Percentiles rank a stretch among this genome's conserved stretches.
These are phyloP conservation scores for Cymbidium sinense DNA, from an alignment of 106 monocot species.

Conservation along the genomic window DNA sequence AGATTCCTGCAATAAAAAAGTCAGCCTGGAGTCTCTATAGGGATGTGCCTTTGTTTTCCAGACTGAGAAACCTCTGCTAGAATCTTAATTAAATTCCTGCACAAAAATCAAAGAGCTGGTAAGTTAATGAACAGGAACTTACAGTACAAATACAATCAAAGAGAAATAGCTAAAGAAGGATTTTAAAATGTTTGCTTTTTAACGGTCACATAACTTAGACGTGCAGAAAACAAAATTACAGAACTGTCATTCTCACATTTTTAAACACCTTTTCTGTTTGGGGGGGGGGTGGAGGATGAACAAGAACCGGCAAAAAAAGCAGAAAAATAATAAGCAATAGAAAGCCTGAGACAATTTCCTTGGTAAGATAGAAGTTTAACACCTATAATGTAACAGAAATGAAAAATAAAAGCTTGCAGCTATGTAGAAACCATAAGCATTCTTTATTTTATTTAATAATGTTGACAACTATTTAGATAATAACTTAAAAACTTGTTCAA, in stretches of 20 bases:
- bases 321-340: neutral
- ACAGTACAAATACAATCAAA: neutral
- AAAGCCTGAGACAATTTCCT: neutral
- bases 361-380: neutral
- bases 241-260: neutral
- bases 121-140: neutral
- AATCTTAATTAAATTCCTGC: conserved; percentile 95
- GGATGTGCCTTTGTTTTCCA: conserved; percentile 93
- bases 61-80: conserved; percentile 87
- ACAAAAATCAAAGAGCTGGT: neutral
- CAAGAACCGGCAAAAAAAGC: neutral
- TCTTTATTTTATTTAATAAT: neutral
- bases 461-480: neutral
- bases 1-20: conserved; percentile 96
- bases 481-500: neutral
- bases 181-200: neutral
- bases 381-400: neutral
- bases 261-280: too few species aligned
- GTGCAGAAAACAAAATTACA: neutral
- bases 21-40: conserved; percentile 96
- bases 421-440: neutral
- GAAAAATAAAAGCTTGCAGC: neutral
- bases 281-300: too few species aligned
- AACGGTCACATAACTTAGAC: neutral
- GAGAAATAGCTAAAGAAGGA: neutral